These are phyloP conservation scores for Chrysanthemum makinoi DNA, from an alignment of 129 eudicot species.

Conservation along the genomic window DNA sequence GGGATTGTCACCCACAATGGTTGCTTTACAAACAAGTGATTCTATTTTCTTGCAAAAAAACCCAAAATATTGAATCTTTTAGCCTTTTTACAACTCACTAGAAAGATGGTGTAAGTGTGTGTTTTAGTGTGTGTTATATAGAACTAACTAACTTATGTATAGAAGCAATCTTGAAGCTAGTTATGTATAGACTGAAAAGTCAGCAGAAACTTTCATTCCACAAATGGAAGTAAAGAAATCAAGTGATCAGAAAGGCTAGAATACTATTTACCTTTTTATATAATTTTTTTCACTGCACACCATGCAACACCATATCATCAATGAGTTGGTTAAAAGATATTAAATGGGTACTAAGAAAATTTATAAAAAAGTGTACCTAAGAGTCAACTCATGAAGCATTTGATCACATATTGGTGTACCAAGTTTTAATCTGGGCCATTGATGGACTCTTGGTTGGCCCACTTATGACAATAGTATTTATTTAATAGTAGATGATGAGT, in stretches of 20 bases:
- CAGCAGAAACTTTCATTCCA: conserved; percentile 35
- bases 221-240: conserved; percentile 43
- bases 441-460: conserved; percentile 23
- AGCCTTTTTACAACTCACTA: conserved; percentile 45
- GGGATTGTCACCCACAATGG: conserved; percentile 39
- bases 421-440: conserved; percentile 26
- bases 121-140: background rate
- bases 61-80: conserved; percentile 17
- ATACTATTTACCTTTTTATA: conserved; percentile 24
- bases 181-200: conserved; percentile 53
- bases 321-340: conserved; percentile 35
- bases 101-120: conserved; percentile 1
- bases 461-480: conserved; percentile 31
- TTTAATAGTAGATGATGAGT: conserved; percentile 34
- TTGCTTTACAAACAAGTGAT: conserved; percentile 43
- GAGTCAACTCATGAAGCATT: conserved; percentile 29
- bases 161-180: conserved; percentile 35
- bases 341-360: conserved; percentile 12
- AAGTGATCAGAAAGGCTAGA: conserved; percentile 31
- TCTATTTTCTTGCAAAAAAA: conserved; percentile 26
- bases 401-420: conserved; percentile 25
- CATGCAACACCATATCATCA: conserved; percentile 8
- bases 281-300: background rate
- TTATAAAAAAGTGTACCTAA: conserved; percentile 24
- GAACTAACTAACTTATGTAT: conserved; percentile 13